Percentiles rank a stretch among this genome's conserved stretches.
Evolutionary conservation across 352 stramenopile species (phyloP).

Genomic region (Phytophthora kernoviae): DNA sequence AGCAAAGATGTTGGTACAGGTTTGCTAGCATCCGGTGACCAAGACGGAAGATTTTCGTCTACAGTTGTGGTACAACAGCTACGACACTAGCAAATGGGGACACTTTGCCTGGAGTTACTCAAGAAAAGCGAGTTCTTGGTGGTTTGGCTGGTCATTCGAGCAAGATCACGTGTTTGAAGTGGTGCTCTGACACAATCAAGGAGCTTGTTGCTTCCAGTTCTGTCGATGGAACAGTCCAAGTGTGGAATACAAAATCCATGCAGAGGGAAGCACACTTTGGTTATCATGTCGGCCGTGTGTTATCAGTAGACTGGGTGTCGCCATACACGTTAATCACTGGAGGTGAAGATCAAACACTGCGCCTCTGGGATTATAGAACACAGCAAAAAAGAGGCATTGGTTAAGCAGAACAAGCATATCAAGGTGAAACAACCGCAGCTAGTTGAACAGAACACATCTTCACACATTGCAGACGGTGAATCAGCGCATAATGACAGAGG

Average conservation of each 20-base stretch:
- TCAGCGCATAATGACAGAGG: not conserved
- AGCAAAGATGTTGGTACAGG: slow-evolving; percentile 4
- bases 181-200: slow-evolving; percentile 19
- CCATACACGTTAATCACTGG: slow-evolving; percentile 51
- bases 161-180: slow-evolving; percentile 54
- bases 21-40: slow-evolving; percentile 51
- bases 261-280: slow-evolving; percentile 40
- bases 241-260: slow-evolving; percentile 48
- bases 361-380: slow-evolving; percentile 57
- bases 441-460: slow-evolving; percentile 7
- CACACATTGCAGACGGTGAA: not conserved
- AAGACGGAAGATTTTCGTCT: slow-evolving; percentile 65
- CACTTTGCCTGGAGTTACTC: not conserved
- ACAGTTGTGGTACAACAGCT: slow-evolving; percentile 21
- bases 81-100: not conserved
- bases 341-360: slow-evolving; percentile 73
- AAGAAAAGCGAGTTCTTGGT: slow-evolving; percentile 21
- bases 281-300: slow-evolving; percentile 55
- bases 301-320: slow-evolving; percentile 63
- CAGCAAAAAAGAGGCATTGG: slow-evolving; percentile 22
- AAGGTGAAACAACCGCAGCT: slow-evolving; percentile 34
- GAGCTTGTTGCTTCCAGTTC: slow-evolving; percentile 55
- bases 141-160: slow-evolving; percentile 41
- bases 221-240: slow-evolving; percentile 53
- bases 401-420: slow-evolving; percentile 23